Conservation (phyloP, 208 protist species). For the Lotmaria passim region DNA sequence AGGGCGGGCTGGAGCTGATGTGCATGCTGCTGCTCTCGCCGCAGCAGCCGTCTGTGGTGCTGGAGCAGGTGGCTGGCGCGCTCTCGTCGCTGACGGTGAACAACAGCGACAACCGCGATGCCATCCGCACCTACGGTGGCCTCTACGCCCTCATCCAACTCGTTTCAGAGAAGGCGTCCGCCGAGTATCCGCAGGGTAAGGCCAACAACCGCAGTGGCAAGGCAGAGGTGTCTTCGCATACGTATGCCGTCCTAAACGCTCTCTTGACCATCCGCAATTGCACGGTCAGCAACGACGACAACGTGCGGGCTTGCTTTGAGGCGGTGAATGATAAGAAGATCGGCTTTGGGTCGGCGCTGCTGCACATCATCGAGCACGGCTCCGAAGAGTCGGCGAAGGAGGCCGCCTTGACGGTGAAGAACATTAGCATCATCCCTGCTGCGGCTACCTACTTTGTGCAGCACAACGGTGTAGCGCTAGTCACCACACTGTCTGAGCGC, state of each 20-base stretch:
- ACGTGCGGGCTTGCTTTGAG: conserved; percentile 57
- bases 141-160: conserved; percentile 72
- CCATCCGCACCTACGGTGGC: conserved; percentile 75
- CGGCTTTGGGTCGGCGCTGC: conserved; percentile 61
- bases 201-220: conserved; percentile 24
- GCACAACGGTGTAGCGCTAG: conserved; percentile 47
- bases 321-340: conserved; percentile 25
- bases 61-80: conserved; percentile 90
- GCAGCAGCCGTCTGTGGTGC: conserved; percentile 73
- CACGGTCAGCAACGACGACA: conserved; percentile 73
- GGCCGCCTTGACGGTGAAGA: conserved; percentile 85
- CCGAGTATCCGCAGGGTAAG: conserved; percentile 60
- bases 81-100: conserved; percentile 89
- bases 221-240: conserved; percentile 46
- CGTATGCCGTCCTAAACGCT: conserved; percentile 79
- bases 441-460: conserved; percentile 51
- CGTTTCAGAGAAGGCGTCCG: conserved; percentile 62
- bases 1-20: conserved; percentile 86
- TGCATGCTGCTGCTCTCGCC: conserved; percentile 69
- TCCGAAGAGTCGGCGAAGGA: conserved; percentile 89
- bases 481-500: conserved; percentile 67
- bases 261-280: conserved; percentile 86
- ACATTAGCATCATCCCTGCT: conserved; percentile 65
- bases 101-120: conserved; percentile 83
- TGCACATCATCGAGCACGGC: conserved; percentile 78